Percentiles rank a stretch among this genome's conserved stretches.
Conservation (phyloP, 75 land plant genomes). For the Pinus taeda region DNA sequence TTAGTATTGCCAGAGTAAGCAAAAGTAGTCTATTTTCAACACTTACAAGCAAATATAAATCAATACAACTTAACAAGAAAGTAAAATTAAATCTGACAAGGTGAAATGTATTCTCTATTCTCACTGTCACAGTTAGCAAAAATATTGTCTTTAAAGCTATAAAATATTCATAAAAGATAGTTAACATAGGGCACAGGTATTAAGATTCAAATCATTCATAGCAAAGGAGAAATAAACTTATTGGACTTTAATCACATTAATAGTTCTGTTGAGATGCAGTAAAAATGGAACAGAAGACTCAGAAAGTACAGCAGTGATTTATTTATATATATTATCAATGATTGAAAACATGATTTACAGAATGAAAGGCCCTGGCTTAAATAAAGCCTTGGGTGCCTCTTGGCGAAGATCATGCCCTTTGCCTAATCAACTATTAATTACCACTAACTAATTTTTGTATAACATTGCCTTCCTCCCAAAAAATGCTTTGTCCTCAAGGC, state of each 20-base stretch:
- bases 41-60: neutral
- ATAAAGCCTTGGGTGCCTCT: too few species aligned
- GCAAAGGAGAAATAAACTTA: neutral
- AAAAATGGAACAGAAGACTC: too few species aligned
- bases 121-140: neutral
- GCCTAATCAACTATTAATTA: too few species aligned
- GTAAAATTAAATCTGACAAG: slow-evolving; percentile 2
- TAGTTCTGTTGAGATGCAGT: neutral
- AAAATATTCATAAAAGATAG: neutral
- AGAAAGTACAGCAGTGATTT: too few species aligned
- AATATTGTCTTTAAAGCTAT: neutral
- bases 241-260: neutral
- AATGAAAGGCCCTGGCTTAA: too few species aligned
- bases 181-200: neutral
- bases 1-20: neutral
- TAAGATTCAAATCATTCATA: neutral
- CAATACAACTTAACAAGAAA: neutral
- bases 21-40: neutral
- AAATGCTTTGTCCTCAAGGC: too few species aligned
- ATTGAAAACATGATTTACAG: too few species aligned
- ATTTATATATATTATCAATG: too few species aligned
- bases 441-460: too few species aligned
- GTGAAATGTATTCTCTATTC: neutral
- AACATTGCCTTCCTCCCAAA: too few species aligned
- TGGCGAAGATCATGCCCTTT: too few species aligned